A percentile compares a stretch with the other conserved stretches of the same genome.
Conservation (phyloP, 2,329 filamentous ascomycete genomes). For the Alternaria triticina region DNA sequence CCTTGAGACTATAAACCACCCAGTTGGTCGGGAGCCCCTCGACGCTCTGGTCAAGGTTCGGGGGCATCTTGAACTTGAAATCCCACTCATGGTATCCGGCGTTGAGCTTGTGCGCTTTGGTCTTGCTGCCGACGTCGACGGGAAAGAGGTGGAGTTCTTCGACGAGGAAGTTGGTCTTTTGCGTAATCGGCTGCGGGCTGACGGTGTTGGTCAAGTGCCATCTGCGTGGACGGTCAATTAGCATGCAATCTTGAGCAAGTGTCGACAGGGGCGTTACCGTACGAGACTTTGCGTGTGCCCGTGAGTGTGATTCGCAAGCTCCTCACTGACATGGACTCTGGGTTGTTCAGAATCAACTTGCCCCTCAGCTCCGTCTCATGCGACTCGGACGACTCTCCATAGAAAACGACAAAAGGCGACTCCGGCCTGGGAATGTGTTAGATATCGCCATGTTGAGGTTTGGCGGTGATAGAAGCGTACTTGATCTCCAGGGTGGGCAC, state of each 20-base stretch:
- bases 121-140: slow-evolving; percentile 43
- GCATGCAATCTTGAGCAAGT: slow-evolving; percentile 5
- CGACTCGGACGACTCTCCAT: slow-evolving; percentile 56
- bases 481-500: slow-evolving; percentile 52
- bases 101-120: slow-evolving; percentile 57
- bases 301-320: slow-evolving; percentile 55
- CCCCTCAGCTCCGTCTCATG: slow-evolving; percentile 54
- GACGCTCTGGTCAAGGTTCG: slow-evolving; percentile 76
- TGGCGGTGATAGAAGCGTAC: slow-evolving; percentile 33
- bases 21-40: slow-evolving; percentile 87
- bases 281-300: slow-evolving; percentile 57
- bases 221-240: slow-evolving; percentile 27
- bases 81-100: slow-evolving; percentile 58
- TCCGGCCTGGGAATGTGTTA: slow-evolving; percentile 46
- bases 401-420: slow-evolving; percentile 57
- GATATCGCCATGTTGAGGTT: neutral
- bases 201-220: slow-evolving; percentile 48
- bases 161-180: slow-evolving; percentile 56
- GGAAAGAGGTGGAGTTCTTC: slow-evolving; percentile 55
- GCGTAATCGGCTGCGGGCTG: slow-evolving; percentile 51
- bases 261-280: slow-evolving; percentile 23
- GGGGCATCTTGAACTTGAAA: slow-evolving; percentile 56
- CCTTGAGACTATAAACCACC: slow-evolving; percentile 90
- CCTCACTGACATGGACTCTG: slow-evolving; percentile 56
- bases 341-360: slow-evolving; percentile 54